These are phyloP conservation scores for Hypoxylon sp. DNA, from an alignment of 2,329 filamentous ascomycete genomes.

Conservation along the genomic window DNA sequence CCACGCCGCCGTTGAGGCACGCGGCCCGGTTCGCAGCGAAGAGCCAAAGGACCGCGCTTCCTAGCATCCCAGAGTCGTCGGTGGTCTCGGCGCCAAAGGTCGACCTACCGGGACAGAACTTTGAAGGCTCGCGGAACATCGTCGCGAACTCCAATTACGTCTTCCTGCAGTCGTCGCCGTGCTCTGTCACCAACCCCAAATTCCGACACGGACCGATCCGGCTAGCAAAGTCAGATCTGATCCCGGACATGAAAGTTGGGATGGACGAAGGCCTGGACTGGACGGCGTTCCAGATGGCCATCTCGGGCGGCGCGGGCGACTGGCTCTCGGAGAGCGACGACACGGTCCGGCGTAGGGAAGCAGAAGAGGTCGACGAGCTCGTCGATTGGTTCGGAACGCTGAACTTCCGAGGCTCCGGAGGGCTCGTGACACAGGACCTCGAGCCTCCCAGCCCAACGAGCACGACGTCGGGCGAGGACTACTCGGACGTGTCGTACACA, in stretches of 20 bases:
- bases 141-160: constrained; percentile 55
- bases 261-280: constrained; percentile 65
- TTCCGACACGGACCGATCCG: constrained; percentile 66
- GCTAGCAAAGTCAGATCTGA: constrained; percentile 55
- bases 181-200: constrained; percentile 56
- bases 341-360: constrained; percentile 50
- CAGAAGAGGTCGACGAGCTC: constrained; percentile 59
- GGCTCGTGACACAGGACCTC: constrained; percentile 45
- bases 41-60: constrained; percentile 38
- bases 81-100: constrained; percentile 23
- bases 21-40: constrained; percentile 36
- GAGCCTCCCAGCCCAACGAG: constrained; percentile 46
- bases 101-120: constrained; percentile 30
- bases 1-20: constrained; percentile 46
- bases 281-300: constrained; percentile 72
- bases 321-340: constrained; percentile 55
- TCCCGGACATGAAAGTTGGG: constrained; percentile 48
- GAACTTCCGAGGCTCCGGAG: constrained; percentile 55
- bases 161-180: constrained; percentile 58
- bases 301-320: constrained; percentile 64
- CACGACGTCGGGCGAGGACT: constrained; percentile 42
- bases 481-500: constrained; percentile 42
- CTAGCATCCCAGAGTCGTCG: constrained; percentile 43
- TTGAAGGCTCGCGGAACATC: constrained; percentile 14
- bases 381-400: constrained; percentile 61